Evolutionary conservation across 495 filamentous ascomycete genomes (phyloP).

Genomic region (Penicillium steckii): DNA sequence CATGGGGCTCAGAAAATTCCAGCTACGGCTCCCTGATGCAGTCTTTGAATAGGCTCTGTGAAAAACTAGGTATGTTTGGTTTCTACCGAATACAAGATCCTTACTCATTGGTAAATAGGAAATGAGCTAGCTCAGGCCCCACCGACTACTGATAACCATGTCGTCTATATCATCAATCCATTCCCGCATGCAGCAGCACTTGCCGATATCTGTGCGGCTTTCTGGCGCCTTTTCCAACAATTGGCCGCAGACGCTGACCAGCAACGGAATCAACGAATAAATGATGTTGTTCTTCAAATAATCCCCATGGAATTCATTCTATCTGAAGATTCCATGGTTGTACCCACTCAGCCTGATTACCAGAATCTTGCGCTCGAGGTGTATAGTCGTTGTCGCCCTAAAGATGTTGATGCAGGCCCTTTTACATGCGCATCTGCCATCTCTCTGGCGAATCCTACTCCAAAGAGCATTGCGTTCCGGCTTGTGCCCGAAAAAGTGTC

Average conservation of each 20-base stretch:
- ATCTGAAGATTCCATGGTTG: slow-evolving; percentile 61
- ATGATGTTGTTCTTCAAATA: slow-evolving; percentile 81
- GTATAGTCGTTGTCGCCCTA: slow-evolving; percentile 77
- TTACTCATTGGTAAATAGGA: slow-evolving; percentile 29
- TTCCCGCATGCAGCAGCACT: slow-evolving; percentile 62
- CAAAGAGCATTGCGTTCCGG: slow-evolving; percentile 76
- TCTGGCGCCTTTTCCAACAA: slow-evolving; percentile 69
- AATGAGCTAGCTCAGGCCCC: slow-evolving; percentile 42
- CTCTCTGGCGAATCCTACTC: slow-evolving; percentile 68
- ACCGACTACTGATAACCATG: slow-evolving; percentile 60
- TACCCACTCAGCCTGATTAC: slow-evolving; percentile 67
- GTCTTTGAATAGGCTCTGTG: slow-evolving; percentile 36
- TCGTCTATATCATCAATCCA: slow-evolving; percentile 85
- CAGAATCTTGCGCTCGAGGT: slow-evolving; percentile 74
- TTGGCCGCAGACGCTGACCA: slow-evolving; percentile 55
- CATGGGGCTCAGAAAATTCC: slow-evolving; percentile 41
- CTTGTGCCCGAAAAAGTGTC: slow-evolving; percentile 55
- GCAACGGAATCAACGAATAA: slow-evolving; percentile 48
- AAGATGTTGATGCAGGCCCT: slow-evolving; percentile 37
- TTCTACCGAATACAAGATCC: slow-evolving; percentile 5
- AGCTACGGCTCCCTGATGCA: slow-evolving; percentile 38
- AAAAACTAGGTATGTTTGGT: slow-evolving; percentile 41
- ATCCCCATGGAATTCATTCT: slow-evolving; percentile 71
- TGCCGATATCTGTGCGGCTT: slow-evolving; percentile 75
- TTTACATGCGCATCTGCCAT: slow-evolving; percentile 65